Evolutionary conservation across 495 filamentous ascomycete genomes (phyloP), one percentile per base, ranked within the genome.

Genomic region (Aspergillus funiculosus): DNA sequence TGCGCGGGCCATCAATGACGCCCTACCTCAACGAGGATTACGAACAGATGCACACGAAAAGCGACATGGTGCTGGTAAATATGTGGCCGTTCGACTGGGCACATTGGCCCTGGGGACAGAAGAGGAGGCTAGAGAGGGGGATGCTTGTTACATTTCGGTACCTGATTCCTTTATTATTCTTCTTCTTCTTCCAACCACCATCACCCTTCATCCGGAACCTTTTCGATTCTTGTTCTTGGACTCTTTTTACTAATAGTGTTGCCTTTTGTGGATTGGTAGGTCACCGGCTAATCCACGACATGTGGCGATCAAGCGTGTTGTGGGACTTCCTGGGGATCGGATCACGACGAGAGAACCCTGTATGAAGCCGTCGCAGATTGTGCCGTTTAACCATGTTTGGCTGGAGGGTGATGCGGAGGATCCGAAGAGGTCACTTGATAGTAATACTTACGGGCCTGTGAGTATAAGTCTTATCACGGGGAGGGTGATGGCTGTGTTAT

Each of bases 311-410:
- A 91, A 91, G 62, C 73, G 86, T 25, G 67, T 91, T 6, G 63
- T 88, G 11, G 86, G 74, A 0, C 57, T 91, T 8, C 79, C 80
- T 18, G 85, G 85, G 13, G 86, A 91, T 52, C 64, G 73, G 2
- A 72, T 91, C 14, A 66, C 58, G 8, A 84, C 83, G 3, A 69
- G 75, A 41, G 67, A 71, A 28, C 82, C 82, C 11, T 86, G 79
- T 57, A 72, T 80, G 21, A 66, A 75, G 20, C 45, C 61, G 1
- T 69, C 64, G 6, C 76, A 79, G 48, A 68, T 73, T 22, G 74
- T 91, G 10, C 85, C 85, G 0, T 68, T 68, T 28, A 83, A 83
- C 4, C 84, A 89, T 68, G 69, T 89, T 26, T 91, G 86, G 86
- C 69, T 91, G 13, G 85, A 89, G 56, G 86, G 86, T 0, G 86